Evolutionary conservation across 148 eudicot species (phyloP).

Genomic region (Euryodendron excelsum): DNA sequence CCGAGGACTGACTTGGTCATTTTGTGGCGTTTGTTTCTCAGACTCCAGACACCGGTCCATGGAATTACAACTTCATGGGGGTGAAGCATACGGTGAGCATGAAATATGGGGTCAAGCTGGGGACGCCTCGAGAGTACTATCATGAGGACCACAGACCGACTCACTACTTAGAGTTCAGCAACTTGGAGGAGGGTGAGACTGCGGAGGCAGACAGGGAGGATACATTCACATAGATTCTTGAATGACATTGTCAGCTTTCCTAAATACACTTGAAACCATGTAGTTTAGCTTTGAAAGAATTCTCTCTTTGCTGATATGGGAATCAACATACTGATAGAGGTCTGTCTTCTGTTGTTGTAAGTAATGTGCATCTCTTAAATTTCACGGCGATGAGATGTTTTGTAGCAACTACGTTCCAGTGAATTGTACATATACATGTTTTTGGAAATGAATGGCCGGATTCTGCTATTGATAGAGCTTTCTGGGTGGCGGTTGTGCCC

Average conservation of each 20-base stretch:
- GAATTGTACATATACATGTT: constrained; percentile 1
- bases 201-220: constrained; percentile 91
- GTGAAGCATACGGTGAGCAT: constrained; percentile 81
- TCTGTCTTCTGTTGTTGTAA: not conserved
- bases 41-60: constrained; percentile 90
- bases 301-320: not conserved
- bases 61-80: constrained; percentile 99
- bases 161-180: constrained; percentile 88
- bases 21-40: constrained; percentile 11
- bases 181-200: constrained; percentile 77
- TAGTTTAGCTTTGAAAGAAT: not conserved
- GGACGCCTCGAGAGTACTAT: constrained; percentile 85
- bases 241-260: not conserved
- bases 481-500: too few species aligned
- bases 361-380: not conserved
- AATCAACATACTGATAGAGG: not conserved
- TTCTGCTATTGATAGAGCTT: too few species aligned
- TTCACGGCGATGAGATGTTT: not conserved
- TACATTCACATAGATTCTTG: constrained; percentile 42
- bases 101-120: constrained; percentile 88
- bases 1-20: not conserved
- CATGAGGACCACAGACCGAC: constrained; percentile 95
- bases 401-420: not conserved
- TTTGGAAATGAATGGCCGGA: not conserved
- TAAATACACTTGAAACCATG: not conserved